These are phyloP conservation scores for Paramecium tetraurelia DNA, from an alignment of 73 alveolate genomes.

Conservation along the genomic window DNA sequence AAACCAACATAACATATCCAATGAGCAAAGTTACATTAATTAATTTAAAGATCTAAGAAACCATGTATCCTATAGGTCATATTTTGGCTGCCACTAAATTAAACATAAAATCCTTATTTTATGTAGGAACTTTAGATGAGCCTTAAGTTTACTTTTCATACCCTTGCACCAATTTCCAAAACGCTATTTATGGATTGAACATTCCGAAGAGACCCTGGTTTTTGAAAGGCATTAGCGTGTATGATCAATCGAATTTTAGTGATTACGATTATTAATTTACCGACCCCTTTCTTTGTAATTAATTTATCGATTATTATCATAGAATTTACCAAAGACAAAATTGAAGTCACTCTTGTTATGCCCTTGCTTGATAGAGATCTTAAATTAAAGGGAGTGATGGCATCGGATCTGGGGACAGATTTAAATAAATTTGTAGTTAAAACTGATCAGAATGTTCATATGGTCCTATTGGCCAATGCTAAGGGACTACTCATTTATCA, in stretches of 20 bases:
- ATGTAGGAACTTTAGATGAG: neutral
- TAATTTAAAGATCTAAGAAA: constrained; percentile 11
- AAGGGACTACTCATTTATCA: constrained; percentile 4
- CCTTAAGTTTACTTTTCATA: constrained; percentile 7
- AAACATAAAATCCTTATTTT: neutral
- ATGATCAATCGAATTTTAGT: neutral
- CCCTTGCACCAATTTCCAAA: neutral
- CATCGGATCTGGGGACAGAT: constrained; percentile 32
- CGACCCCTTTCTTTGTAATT: constrained; percentile 26
- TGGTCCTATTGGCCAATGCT: neutral
- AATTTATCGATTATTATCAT: neutral
- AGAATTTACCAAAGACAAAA: constrained; percentile 39
- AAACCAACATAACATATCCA: neutral
- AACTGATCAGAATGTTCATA: neutral
- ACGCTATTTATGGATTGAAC: neutral
- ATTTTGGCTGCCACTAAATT: neutral
- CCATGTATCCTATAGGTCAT: constrained; percentile 19
- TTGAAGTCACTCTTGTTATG: constrained; percentile 9
- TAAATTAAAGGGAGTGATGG: neutral
- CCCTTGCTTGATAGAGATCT: neutral
- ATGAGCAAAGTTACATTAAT: neutral
- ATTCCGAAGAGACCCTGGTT: constrained; percentile 29
- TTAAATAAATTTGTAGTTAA: neutral
- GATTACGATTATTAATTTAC: constrained; percentile 25
- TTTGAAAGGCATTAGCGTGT: neutral